Conservation (phyloP, 768 basidiomycete species). For the Nevesoporus exiguus region DNA sequence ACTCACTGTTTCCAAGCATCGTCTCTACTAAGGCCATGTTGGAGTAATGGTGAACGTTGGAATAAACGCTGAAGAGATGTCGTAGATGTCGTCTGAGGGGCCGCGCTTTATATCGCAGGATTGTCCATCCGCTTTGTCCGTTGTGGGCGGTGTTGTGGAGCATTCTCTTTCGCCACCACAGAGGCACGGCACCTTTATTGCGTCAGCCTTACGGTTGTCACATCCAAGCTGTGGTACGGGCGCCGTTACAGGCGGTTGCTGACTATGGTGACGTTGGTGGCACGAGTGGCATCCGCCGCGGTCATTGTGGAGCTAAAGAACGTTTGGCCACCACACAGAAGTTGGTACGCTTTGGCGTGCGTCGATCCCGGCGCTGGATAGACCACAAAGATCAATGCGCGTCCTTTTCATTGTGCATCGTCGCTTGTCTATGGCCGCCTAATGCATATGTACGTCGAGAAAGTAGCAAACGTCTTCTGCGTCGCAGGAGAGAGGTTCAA, state of each 20-base stretch:
- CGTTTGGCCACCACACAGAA: background rate
- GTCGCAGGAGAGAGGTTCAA: no score
- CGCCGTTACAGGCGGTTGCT: background rate
- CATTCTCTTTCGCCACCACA: background rate
- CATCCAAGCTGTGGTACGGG: background rate
- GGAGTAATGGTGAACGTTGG: background rate
- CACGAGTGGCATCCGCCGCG: background rate
- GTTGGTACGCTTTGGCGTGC: no score
- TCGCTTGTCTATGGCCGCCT: no score
- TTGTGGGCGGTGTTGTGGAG: slow-evolving; percentile 1
- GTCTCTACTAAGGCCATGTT: background rate
- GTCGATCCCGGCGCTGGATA: no score
- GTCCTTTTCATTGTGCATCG: no score
- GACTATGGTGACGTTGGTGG: background rate
- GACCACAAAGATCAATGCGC: no score
- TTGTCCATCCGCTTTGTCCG: slow-evolving; percentile 1
- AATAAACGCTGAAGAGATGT: background rate
- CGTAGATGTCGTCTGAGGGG: background rate
- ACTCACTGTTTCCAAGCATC: slow-evolving; percentile 6
- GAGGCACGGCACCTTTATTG: slow-evolving; percentile 4
- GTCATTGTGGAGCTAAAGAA: background rate
- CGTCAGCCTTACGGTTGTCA: background rate
- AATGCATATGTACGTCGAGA: no score
- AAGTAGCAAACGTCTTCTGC: no score
- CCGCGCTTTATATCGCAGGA: slow-evolving; percentile 7